Percentiles rank a stretch among this genome's conserved stretches.
Evolutionary conservation across 176 grass and related monocot species (phyloP).

Genomic region (Zea luxurians): DNA sequence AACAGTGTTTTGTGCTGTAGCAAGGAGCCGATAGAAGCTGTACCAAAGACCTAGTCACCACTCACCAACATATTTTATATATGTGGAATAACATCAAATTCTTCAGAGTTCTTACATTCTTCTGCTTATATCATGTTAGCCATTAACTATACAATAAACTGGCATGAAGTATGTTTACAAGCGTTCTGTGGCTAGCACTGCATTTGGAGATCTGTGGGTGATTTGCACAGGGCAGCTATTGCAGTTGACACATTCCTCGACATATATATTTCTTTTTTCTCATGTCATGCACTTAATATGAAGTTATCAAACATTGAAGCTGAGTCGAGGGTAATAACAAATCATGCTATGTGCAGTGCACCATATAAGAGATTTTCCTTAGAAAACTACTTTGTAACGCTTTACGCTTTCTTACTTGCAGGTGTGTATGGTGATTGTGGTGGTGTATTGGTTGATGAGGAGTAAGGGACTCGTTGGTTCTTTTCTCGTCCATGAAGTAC

Average conservation of each 20-base stretch:
- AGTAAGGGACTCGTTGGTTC: conserved; percentile 51
- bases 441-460: conserved; percentile 72
- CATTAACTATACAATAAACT: neutral
- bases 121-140: neutral
- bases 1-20: too few relatives aligned
- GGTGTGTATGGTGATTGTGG: conserved; percentile 95
- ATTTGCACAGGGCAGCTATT: neutral
- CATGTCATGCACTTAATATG: neutral
- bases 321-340: neutral
- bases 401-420: conserved; percentile 27
- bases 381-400: neutral
- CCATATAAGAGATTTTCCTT: neutral
- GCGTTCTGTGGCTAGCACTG: neutral
- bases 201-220: neutral
- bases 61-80: neutral
- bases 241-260: neutral
- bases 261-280: neutral
- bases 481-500: conserved; percentile 12
- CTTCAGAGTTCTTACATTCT: neutral
- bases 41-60: too few relatives aligned
- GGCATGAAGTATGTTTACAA: neutral
- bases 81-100: neutral
- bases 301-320: neutral
- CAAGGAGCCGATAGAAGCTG: too few relatives aligned
- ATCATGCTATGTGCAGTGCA: neutral